Base-by-base conservation (phyloP, 768 basidiomycete species). In the Xerocomellus amylosporus region DNA sequence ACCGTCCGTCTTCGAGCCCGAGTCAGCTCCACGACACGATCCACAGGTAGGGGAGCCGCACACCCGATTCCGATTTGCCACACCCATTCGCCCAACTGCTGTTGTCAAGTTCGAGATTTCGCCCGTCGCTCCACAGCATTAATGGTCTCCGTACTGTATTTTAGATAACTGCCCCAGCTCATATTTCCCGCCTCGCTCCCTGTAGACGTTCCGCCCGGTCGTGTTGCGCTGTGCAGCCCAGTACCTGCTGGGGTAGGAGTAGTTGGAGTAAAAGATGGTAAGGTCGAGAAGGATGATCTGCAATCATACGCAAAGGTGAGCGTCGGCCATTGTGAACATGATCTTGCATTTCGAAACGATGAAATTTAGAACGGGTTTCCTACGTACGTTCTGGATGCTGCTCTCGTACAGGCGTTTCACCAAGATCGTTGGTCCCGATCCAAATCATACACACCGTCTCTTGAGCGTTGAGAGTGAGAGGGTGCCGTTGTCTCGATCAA, bases 371-470 rank as follows among this genome's bases (percentile, higher is more conserved):
- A 28, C 26, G 26, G 7, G 34, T 4, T 13, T 17, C 5, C 4
- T 20, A 51, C 81, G 68, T 55, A 85, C 86, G 59, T 86, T 87
- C 57, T 85, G 83, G 72, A 87, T 83, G 6, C 86, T 85, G 47
- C 68, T 75, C 12, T 76, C 63, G 61, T 86, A 85, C 36, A 87
- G n/a, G n/a, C n/a, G n/a, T n/a, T n/a, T n/a, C n/a, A n/a, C 86
- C 86, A 5, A 87, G 74, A 62, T 87, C 86, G 56, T 82, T 83
- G 4, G 83, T 84, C 14, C 86, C 85, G 54, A 87, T 83, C 85
- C 86, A 88, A 8, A 87, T 71, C 1, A 82, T 81, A 64, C 83
- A 87, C 3, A 87, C 56, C 1, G 86, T 87, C 43, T 82, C 74
- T 3, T 73, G 65, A 0, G 78, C 64, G 14, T 59, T 12, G 46